Conservation (phyloP, 2,329 filamentous ascomycete species). For the Rhytidhysteron rufulum region DNA sequence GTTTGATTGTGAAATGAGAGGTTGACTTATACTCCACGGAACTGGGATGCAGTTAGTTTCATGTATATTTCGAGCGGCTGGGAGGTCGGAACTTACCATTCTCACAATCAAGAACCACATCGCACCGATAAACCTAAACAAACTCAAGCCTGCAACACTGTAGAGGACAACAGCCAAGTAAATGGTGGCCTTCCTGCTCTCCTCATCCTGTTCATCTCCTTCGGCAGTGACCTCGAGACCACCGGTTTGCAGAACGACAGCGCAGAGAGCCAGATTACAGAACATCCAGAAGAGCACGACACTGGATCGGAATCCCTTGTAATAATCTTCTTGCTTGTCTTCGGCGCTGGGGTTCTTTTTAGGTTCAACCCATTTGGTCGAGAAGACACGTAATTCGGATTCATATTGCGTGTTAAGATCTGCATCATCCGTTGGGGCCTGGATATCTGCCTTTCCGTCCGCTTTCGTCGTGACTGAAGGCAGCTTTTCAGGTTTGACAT, state of each 20-base stretch:
- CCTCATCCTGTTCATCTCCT: conserved; percentile 38
- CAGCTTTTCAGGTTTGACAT: conserved; percentile 90
- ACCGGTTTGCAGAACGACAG: conserved; percentile 80
- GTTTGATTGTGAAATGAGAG: too few species aligned
- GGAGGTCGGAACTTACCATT: conserved; percentile 28
- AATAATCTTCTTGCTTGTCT: conserved; percentile 96
- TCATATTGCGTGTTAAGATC: conserved; percentile 96
- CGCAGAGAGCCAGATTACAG: conserved; percentile 83
- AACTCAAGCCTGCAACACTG: conserved; percentile 78
- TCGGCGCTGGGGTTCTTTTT: conserved; percentile 57
- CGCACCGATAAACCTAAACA: conserved; percentile 83
- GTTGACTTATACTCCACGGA: conserved; percentile 9
- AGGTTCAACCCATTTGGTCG: conserved; percentile 69
- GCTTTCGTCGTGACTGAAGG: conserved; percentile 87
- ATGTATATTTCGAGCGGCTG: not conserved
- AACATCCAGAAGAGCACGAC: conserved; percentile 97
- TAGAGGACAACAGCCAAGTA: conserved; percentile 87
- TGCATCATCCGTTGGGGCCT: conserved; percentile 80
- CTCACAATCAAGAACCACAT: conserved; percentile 79
- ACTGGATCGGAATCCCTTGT: conserved; percentile 88
- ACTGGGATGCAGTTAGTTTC: conserved; percentile 5
- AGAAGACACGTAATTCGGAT: conserved; percentile 71
- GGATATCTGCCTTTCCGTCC: conserved; percentile 90
- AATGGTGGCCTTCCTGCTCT: conserved; percentile 60
- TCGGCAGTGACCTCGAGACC: conserved; percentile 60